These are phyloP conservation scores for Aegilops umbellulata DNA, from an alignment of 176 grass and related monocot species.

Conservation along the genomic window DNA sequence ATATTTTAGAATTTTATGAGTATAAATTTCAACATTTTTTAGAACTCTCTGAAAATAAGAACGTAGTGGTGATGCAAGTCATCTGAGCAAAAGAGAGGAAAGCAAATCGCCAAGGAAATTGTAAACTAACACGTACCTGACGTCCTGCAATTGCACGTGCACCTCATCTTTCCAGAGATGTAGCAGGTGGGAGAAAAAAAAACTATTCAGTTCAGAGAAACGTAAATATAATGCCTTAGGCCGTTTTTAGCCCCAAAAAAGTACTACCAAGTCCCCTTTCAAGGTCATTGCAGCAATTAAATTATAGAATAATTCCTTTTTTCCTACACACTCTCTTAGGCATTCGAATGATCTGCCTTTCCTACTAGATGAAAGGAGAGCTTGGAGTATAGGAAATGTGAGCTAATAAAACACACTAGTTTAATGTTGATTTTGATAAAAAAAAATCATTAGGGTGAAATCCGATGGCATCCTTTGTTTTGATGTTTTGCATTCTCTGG, in stretches of 20 bases:
- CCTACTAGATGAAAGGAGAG: neutral
- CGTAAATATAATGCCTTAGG: neutral
- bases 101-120: neutral
- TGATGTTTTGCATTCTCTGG: neutral
- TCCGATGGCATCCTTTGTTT: neutral
- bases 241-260: neutral
- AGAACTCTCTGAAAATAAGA: neutral
- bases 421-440: neutral
- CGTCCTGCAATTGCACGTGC: neutral
- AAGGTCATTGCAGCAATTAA: neutral
- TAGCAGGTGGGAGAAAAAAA: too few relatives aligned
- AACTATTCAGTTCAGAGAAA: neutral
- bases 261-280: neutral
- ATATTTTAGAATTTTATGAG: neutral
- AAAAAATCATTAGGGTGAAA: neutral
- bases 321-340: neutral
- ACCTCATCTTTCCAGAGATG: neutral
- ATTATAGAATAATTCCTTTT: neutral
- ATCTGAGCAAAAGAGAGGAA: neutral
- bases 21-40: neutral
- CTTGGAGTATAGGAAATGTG: neutral
- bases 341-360: neutral
- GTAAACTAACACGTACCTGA: neutral
- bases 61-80: neutral
- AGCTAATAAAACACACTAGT: neutral